Evolutionary conservation across 345 rosid species (phyloP).

Genomic region (Gossypium stocksii): DNA sequence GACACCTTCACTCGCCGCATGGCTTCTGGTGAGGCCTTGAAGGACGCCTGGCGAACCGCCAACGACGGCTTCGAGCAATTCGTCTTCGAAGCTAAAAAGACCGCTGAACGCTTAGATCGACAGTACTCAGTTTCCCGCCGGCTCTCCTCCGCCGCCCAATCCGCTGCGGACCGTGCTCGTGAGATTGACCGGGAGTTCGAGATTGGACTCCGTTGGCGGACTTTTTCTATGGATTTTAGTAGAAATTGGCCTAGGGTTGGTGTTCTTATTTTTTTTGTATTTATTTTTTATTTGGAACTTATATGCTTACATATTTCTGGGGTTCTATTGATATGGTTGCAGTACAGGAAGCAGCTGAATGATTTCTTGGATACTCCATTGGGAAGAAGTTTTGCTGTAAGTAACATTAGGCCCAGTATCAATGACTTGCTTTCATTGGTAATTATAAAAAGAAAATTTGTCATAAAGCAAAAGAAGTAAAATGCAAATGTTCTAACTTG

Average conservation of each 20-base stretch:
- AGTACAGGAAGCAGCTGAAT: constrained; percentile 82
- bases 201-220: constrained; percentile 61
- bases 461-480: background rate
- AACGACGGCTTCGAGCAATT: constrained; percentile 83
- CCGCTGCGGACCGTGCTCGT: constrained; percentile 63
- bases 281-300: background rate
- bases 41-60: constrained; percentile 75
- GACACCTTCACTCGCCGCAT: constrained; percentile 51
- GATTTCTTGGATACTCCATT: constrained; percentile 66
- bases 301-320: background rate
- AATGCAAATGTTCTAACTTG: background rate
- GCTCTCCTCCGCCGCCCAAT: constrained; percentile 44
- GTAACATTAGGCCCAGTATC: constrained; percentile 21
- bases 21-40: constrained; percentile 64
- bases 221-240: constrained; percentile 56
- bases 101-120: constrained; percentile 76
- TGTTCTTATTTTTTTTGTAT: background rate
- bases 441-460: background rate
- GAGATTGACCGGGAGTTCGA: constrained; percentile 73
- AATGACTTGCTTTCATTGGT: background rate
- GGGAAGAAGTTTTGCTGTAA: constrained; percentile 75
- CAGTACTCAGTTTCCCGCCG: constrained; percentile 73
- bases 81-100: constrained; percentile 74
- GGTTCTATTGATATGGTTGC: constrained; percentile 31
- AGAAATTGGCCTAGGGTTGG: constrained; percentile 84